phyloP scores from a whole-genome alignment of 2,329 filamentous ascomycete species.

The Paramyrothecium sp. region DNA sequence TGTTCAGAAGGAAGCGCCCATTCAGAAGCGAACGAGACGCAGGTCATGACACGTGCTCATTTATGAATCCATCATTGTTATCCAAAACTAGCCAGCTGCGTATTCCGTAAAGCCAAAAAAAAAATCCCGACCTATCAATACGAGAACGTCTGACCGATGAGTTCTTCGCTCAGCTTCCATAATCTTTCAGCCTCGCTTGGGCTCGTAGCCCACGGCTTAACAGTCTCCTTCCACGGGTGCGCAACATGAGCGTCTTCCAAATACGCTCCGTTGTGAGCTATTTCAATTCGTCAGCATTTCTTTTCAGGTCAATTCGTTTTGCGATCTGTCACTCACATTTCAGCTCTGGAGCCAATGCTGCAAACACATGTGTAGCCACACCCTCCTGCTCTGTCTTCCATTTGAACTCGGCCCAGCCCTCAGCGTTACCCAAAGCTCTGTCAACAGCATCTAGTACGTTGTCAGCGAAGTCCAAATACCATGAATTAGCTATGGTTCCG shows the following conservation, averaged over 20 bases:
- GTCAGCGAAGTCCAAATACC: neutral
- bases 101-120: too few species aligned
- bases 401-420: neutral
- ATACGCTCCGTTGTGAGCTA: conserved; percentile 10
- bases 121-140: too few species aligned
- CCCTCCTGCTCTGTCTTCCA: conserved; percentile 3
- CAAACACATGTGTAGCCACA: conserved; percentile 11
- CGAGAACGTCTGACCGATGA: conserved; percentile 9
- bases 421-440: neutral
- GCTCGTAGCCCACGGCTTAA: conserved; percentile 12
- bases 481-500: neutral
- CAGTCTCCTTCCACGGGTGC: conserved; percentile 7
- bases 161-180: conserved; percentile 13
- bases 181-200: conserved; percentile 8
- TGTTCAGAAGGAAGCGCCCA: too few species aligned
- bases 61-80: too few species aligned
- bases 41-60: too few species aligned
- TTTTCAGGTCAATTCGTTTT: neutral
- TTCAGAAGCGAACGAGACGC: too few species aligned
- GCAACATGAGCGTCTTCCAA: conserved; percentile 8
- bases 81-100: too few species aligned
- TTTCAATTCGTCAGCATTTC: neutral
- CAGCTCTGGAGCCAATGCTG: conserved; percentile 8
- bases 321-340: neutral
- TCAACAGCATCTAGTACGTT: neutral